Conservation (phyloP, 2,329 filamentous ascomycete genomes). For the Periconia digitata region DNA sequence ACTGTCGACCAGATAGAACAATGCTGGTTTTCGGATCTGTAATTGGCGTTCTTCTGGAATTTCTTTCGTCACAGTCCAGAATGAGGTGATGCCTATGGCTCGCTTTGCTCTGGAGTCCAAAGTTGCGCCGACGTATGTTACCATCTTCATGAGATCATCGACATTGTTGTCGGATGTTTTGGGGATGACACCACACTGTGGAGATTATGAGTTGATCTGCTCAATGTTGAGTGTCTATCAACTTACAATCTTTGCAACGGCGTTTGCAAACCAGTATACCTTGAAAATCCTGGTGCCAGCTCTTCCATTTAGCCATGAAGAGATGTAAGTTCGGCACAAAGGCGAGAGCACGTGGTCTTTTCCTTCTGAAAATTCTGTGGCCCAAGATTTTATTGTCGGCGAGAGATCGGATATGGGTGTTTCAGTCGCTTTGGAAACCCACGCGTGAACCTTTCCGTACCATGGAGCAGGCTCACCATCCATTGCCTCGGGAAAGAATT, state of each 20-base stretch:
- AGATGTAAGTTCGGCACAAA: slow-evolving; percentile 4
- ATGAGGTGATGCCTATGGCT: too few species aligned
- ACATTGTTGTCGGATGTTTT: too few species aligned
- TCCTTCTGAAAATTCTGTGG: neutral
- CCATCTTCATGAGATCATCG: too few species aligned
- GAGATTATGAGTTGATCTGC: too few species aligned
- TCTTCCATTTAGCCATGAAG: neutral
- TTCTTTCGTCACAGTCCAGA: too few species aligned
- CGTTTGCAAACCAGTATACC: slow-evolving; percentile 4
- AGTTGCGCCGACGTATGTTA: too few species aligned
- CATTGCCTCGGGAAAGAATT: slow-evolving; percentile 3
- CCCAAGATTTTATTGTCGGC: slow-evolving; percentile 4
- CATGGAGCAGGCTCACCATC: slow-evolving; percentile 2
- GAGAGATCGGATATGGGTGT: neutral
- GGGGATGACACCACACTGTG: too few species aligned
- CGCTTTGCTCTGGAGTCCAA: too few species aligned
- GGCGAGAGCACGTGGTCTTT: neutral
- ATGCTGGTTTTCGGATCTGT: too few species aligned
- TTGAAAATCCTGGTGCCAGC: neutral
- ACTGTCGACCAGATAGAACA: neutral
- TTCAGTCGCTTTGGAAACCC: slow-evolving; percentile 1
- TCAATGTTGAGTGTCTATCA: too few species aligned
- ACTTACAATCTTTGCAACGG: slow-evolving; percentile 1
- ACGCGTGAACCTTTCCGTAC: slow-evolving; percentile 4
- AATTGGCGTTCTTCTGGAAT: too few species aligned